Percentiles rank a stretch among this genome's conserved stretches.
Conservation (phyloP, 1,139 yeast genomes). For the Dujonia santamariae region DNA sequence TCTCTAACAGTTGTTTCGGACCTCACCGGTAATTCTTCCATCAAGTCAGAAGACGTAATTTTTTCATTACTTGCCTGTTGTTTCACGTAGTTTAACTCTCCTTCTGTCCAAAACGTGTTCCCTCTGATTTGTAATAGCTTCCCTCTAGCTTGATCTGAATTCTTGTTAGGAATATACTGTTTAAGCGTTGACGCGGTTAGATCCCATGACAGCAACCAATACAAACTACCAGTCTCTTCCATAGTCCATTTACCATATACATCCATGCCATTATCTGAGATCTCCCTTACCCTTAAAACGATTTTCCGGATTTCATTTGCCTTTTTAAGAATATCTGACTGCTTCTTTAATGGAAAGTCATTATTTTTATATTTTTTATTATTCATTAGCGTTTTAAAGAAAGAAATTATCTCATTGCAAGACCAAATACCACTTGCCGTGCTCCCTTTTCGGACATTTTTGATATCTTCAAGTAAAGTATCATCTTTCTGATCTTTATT, state of each 20-base stretch:
- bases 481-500: too few relatives aligned
- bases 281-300: background rate
- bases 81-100: slow-evolving; percentile 3
- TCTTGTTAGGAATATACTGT: slow-evolving; percentile 8
- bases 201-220: slow-evolving; percentile 2
- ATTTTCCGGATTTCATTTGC: slow-evolving; percentile 2
- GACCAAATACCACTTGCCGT: too few relatives aligned
- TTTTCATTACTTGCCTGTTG: background rate
- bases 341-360: background rate
- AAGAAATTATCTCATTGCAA: too few relatives aligned
- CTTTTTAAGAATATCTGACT: slow-evolving; percentile 6
- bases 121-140: slow-evolving; percentile 6
- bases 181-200: slow-evolving; percentile 8
- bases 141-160: slow-evolving; percentile 7
- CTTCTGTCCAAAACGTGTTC: slow-evolving; percentile 7
- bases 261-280: slow-evolving; percentile 3
- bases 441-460: too few relatives aligned
- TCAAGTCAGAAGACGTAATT: background rate
- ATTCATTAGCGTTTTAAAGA: too few relatives aligned
- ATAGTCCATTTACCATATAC: slow-evolving; percentile 5
- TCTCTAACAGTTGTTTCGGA: background rate
- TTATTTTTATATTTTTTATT: too few relatives aligned
- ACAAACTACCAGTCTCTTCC: slow-evolving; percentile 3
- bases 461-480: too few relatives aligned
- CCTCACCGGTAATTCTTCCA: slow-evolving; percentile 5